Evolutionary conservation across 2,329 filamentous ascomycete genomes (phyloP), one percentile per base, ranked within the genome.

Genomic region (Hypomyces perniciosus): DNA sequence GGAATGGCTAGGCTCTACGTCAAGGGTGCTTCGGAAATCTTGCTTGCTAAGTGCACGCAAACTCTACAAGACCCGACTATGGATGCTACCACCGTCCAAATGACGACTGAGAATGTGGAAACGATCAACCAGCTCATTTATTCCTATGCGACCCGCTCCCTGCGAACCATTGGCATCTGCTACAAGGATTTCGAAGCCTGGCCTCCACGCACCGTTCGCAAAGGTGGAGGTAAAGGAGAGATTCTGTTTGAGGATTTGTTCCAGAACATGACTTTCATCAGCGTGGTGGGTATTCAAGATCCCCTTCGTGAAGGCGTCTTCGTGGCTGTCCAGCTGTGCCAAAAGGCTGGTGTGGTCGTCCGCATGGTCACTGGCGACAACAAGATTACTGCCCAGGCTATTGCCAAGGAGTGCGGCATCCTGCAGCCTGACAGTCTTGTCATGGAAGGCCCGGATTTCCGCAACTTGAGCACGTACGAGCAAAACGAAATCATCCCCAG

Each of bases 141-240:
- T 39, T 68, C 71, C 5, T 85, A 84, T 57, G 81, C 81, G 10
- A 73, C 72, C 26, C 72, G 78, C 35, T 88, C 86, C n/a, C 76
- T 91, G 7, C 81, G 88, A 46, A 90, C 86, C 1, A 89, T 91
- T 50, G 86, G 80, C 13, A 74, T 90, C 55, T 75, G 86, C 4
- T 90, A 88, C 66, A 78, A 80, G 41, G 88, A 92, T 56, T 88
- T 86, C 53, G 75, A 81, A 27, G 72, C 69, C 48, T 88, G 85
- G 81, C 86, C 87, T n/a, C 84, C 76, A 13, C 79, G 85, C 54
- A 71, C 78, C 39, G 82, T 76, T 13, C 68, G 79, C 9, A 83
- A 86, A 6, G 43, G 44, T 52, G 76, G 81, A 13, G 56, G 40
- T 13, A 12, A 20, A 10, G 54, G 12, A 77, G 80, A 12, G 84